These are phyloP conservation scores for Boletus rubroflammeus DNA, from an alignment of 768 basidiomycete genomes.

Conservation along the genomic window DNA sequence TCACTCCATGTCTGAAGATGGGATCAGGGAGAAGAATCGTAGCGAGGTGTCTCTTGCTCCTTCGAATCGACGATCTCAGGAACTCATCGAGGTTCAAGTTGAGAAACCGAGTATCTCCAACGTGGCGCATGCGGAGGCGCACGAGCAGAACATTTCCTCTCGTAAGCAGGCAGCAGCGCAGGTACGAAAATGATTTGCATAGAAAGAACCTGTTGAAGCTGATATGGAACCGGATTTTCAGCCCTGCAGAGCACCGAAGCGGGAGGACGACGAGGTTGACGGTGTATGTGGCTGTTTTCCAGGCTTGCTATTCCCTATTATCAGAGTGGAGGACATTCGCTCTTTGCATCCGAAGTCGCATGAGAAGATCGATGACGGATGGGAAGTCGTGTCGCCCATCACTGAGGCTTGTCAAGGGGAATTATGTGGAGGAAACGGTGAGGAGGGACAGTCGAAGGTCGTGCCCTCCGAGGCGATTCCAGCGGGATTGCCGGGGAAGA, in stretches of 20 bases:
- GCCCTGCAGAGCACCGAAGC: not conserved
- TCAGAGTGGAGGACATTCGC: too few species aligned
- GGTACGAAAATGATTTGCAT: not conserved
- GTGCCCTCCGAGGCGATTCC: not conserved
- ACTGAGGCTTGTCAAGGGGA: not conserved
- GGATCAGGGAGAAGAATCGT: not conserved
- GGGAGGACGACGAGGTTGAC: not conserved
- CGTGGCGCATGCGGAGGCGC: too few species aligned
- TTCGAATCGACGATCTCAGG: not conserved
- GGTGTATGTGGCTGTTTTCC: not conserved
- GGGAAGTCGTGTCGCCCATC: not conserved
- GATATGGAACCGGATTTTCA: not conserved
- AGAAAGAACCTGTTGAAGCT: not conserved
- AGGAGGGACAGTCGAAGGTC: not conserved
- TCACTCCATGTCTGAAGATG: not conserved
- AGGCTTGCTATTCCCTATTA: not conserved
- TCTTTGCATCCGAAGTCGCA: not conserved
- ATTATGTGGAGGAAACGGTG: not conserved
- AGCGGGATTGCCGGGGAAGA: not conserved
- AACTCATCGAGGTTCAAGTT: not conserved
- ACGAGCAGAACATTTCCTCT: not conserved
- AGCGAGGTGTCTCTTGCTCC: not conserved
- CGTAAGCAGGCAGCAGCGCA: not conserved
- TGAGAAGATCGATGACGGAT: not conserved
- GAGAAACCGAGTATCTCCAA: not conserved